Conservation (phyloP, 768 basidiomycete genomes). For the Russula virescens region DNA sequence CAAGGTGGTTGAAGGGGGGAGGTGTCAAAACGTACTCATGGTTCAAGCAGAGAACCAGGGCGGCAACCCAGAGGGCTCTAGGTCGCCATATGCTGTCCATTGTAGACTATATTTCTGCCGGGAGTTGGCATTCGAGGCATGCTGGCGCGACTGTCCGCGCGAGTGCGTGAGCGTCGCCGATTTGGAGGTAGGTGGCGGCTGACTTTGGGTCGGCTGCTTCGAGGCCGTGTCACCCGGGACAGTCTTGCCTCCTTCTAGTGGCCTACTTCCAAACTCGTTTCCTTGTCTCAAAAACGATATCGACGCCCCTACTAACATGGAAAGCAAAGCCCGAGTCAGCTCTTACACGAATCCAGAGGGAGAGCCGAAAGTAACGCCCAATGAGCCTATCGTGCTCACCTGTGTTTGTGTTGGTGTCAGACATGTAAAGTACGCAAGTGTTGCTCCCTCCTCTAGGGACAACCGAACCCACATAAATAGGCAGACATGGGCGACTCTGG, state of each 20-base stretch:
- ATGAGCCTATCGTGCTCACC: not conserved
- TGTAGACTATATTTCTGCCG: not conserved
- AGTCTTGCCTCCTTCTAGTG: not conserved
- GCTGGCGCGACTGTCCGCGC: not conserved
- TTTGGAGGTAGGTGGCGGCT: not conserved
- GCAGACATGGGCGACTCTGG: not conserved
- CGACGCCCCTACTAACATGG: not conserved
- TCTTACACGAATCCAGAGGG: not conserved
- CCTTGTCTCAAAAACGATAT: not conserved
- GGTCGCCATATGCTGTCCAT: slow-evolving; percentile 12
- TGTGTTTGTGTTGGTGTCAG: slow-evolving; percentile 3
- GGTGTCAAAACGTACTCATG: not conserved
- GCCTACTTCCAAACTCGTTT: not conserved
- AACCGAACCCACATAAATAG: not conserved
- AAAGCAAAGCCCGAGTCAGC: not conserved
- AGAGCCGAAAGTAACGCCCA: too few relatives aligned
- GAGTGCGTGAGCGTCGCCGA: not conserved
- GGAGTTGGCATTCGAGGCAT: slow-evolving; percentile 1
- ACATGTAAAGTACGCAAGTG: slow-evolving; percentile 1
- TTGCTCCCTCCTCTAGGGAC: not conserved
- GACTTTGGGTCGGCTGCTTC: not conserved
- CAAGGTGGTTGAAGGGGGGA: not conserved
- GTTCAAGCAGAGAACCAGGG: slow-evolving; percentile 10
- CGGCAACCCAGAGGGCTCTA: slow-evolving; percentile 12
- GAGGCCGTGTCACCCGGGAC: not conserved